phyloP scores from a whole-genome alignment of 495 filamentous ascomycete species.

The Aspergillus affinis region DNA sequence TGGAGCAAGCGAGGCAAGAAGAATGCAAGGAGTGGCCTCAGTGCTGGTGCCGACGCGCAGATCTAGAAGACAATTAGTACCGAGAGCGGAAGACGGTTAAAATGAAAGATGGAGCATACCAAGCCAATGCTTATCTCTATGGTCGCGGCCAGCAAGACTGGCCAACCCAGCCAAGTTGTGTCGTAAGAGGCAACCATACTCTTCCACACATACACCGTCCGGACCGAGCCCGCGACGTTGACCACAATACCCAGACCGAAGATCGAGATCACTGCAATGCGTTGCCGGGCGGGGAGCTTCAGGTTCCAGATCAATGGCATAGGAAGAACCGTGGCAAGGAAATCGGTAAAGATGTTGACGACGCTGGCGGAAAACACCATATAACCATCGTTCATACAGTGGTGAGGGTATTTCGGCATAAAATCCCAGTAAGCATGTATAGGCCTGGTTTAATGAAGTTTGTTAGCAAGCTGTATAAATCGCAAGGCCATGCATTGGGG shows the following conservation, averaged over 20 bases:
- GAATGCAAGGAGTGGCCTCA: slow-evolving; percentile 50
- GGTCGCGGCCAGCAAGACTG: slow-evolving; percentile 49
- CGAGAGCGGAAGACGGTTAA: neutral
- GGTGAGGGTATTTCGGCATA: slow-evolving; percentile 29
- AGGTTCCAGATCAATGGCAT: slow-evolving; percentile 59
- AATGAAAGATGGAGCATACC: slow-evolving; percentile 38
- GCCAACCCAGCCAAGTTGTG: slow-evolving; percentile 54
- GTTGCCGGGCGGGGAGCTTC: slow-evolving; percentile 53
- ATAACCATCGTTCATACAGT: slow-evolving; percentile 51
- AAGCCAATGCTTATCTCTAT: slow-evolving; percentile 61
- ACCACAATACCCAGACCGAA: slow-evolving; percentile 60
- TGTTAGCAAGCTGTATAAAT: neutral
- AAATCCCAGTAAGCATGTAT: slow-evolving; percentile 54
- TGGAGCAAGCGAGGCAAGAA: slow-evolving; percentile 43
- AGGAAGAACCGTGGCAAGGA: slow-evolving; percentile 56
- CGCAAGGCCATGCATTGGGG: neutral
- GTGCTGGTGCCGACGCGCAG: slow-evolving; percentile 56
- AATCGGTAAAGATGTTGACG: slow-evolving; percentile 61
- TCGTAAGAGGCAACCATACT: slow-evolving; percentile 51
- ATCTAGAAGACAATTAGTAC: slow-evolving; percentile 35
- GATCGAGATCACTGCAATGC: slow-evolving; percentile 55
- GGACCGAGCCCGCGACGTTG: slow-evolving; percentile 54
- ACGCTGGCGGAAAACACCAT: slow-evolving; percentile 55
- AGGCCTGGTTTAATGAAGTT: slow-evolving; percentile 37
- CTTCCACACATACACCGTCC: slow-evolving; percentile 54